phyloP scores from a whole-genome alignment of 176 grass and related monocot genomes.

The Pontederia paniculata region DNA sequence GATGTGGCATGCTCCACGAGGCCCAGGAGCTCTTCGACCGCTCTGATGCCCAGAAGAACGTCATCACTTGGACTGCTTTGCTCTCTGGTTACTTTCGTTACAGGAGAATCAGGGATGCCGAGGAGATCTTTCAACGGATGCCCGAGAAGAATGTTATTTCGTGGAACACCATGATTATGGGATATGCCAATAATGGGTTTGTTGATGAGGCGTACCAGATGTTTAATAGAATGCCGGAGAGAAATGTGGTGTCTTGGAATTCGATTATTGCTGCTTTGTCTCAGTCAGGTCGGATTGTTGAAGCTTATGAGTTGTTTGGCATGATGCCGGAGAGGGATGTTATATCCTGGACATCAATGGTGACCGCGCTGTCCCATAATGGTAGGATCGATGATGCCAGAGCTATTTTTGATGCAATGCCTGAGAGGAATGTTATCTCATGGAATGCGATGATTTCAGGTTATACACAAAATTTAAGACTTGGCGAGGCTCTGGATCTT shows the following conservation, averaged over 20 bases:
- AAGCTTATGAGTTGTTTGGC: conserved; percentile 13
- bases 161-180: conserved; percentile 23
- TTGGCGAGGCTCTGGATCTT: conserved; percentile 13
- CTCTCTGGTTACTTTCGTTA: conserved; percentile 19
- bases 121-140: conserved; percentile 18
- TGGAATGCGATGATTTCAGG: conserved; percentile 30
- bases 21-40: conserved; percentile 13
- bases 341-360: conserved; percentile 24
- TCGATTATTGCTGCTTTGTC: conserved; percentile 10
- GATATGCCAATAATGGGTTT: conserved; percentile 7
- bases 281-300: conserved; percentile 3
- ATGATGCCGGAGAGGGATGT: conserved; percentile 21
- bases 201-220: conserved; percentile 8
- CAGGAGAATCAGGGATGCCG: conserved; percentile 13
- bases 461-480: conserved; percentile 17
- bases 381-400: conserved; percentile 4
- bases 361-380: conserved; percentile 12
- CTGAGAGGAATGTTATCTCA: conserved; percentile 18
- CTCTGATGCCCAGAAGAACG: conserved; percentile 18
- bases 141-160: conserved; percentile 16
- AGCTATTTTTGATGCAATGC: conserved; percentile 12
- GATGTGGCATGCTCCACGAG: conserved; percentile 19
- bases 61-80: conserved; percentile 27
- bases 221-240: conserved; percentile 10
- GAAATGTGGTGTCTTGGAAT: conserved; percentile 25